A percentile compares a stretch with the other conserved stretches of the same genome.
These are phyloP conservation scores for Scedosporium apiospermum DNA, from an alignment of 2,329 filamentous ascomycete genomes.

Conservation along the genomic window DNA sequence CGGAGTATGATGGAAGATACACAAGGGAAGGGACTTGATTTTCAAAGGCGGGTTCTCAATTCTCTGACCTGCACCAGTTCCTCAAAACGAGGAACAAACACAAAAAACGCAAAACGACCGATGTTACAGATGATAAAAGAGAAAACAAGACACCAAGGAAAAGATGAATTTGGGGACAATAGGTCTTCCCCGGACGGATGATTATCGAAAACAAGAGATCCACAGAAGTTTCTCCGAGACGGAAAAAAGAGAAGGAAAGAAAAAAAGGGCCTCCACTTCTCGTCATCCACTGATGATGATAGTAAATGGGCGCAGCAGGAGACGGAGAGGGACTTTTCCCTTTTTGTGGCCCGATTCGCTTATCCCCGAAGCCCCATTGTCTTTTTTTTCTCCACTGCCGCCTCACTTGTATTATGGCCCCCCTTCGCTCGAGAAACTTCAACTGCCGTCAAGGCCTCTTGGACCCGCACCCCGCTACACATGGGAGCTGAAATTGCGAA, in stretches of 20 bases:
- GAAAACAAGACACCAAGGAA: constrained; percentile 11
- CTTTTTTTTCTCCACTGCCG: no score
- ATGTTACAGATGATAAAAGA: constrained; percentile 18
- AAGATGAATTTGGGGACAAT: constrained; percentile 10
- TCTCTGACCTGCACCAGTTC: not conserved
- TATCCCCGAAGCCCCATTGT: no score
- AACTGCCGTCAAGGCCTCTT: no score
- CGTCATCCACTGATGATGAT: no score
- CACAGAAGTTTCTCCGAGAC: not conserved
- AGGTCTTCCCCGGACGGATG: not conserved
- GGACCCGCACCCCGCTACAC: no score
- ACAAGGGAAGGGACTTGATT: not conserved
- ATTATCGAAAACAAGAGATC: not conserved
- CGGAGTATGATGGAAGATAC: not conserved
- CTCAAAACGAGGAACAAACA: not conserved
- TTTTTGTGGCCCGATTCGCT: no score
- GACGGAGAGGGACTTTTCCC: no score
- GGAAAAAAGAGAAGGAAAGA: not conserved
- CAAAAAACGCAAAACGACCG: not conserved
- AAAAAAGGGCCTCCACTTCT: no score
- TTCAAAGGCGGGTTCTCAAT: not conserved
- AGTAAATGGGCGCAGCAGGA: no score
- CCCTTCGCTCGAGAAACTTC: no score
- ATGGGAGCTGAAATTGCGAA: no score
- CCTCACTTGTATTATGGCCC: no score